These are phyloP conservation scores for Sicyos edulis DNA, from an alignment of 306 rosid genomes.

Conservation along the genomic window DNA sequence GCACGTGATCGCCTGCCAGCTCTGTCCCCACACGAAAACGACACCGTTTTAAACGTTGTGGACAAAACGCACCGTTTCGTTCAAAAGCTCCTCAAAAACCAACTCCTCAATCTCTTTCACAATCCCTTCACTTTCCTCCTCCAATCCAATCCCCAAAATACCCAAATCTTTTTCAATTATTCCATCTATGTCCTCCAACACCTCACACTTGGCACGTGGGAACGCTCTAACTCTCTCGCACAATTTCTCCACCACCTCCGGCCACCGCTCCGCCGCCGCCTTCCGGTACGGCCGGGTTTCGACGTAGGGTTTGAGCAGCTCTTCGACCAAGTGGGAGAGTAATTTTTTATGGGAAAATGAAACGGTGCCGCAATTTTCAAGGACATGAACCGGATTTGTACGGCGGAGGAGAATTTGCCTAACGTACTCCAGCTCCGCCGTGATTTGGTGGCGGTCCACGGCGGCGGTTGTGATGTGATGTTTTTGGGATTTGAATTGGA, in stretches of 20 bases:
- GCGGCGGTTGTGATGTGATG: slow-evolving; percentile 27
- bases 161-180: slow-evolving; percentile 54
- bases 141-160: slow-evolving; percentile 27
- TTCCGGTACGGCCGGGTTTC: neutral
- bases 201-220: slow-evolving; percentile 48
- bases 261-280: slow-evolving; percentile 14
- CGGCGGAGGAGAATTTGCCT: slow-evolving; percentile 38
- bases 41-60: slow-evolving; percentile 25
- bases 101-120: slow-evolving; percentile 58
- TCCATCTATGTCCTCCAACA: slow-evolving; percentile 66
- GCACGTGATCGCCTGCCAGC: slow-evolving; percentile 48
- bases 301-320: slow-evolving; percentile 34
- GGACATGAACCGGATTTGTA: slow-evolving; percentile 30
- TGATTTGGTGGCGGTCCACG: neutral
- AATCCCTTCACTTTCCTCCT: slow-evolving; percentile 50
- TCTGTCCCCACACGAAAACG: slow-evolving; percentile 21
- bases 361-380: slow-evolving; percentile 27
- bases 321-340: slow-evolving; percentile 55
- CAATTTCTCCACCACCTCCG: slow-evolving; percentile 33
- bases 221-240: slow-evolving; percentile 46
- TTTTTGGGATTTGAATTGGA: slow-evolving; percentile 17
- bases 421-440: slow-evolving; percentile 45
- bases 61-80: slow-evolving; percentile 42
- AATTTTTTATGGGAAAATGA: slow-evolving; percentile 28
- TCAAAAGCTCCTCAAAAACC: slow-evolving; percentile 54